Evolutionary conservation across 108 stramenopile genomes (phyloP).

Genomic region (Discostella stelligeroides): DNA sequence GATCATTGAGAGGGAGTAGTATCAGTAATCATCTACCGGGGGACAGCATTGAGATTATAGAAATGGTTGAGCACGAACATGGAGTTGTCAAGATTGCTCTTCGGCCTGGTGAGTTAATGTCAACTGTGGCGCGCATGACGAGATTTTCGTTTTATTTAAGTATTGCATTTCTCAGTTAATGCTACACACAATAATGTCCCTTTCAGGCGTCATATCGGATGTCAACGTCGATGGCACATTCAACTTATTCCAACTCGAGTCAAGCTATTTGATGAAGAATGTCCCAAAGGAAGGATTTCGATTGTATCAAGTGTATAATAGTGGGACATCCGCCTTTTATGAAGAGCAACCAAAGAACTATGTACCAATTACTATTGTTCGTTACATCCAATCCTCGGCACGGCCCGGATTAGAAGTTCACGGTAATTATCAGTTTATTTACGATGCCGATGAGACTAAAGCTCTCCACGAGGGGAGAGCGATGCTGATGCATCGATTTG

Average conservation of each 20-base stretch:
- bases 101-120: background rate
- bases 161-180: background rate
- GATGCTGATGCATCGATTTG: background rate
- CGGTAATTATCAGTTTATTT: background rate
- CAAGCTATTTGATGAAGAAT: background rate
- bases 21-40: slow-evolving; percentile 2
- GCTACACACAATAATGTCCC: background rate
- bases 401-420: background rate
- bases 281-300: background rate
- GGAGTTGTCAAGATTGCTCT: background rate
- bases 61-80: background rate
- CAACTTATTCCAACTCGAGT: background rate
- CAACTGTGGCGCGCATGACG: background rate
- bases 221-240: background rate
- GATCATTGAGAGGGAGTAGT: background rate
- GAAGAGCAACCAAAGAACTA: background rate
- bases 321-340: background rate
- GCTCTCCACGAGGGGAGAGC: background rate
- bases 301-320: background rate
- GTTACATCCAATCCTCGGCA: background rate
- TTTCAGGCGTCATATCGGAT: background rate
- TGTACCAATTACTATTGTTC: background rate
- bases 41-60: slow-evolving; percentile 7
- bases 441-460: background rate
- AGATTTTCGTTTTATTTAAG: too few species aligned